Evolutionary conservation across 345 rosid genomes (phyloP), one percentile per base, ranked within the genome.

Genomic region (Arabis alpina): DNA sequence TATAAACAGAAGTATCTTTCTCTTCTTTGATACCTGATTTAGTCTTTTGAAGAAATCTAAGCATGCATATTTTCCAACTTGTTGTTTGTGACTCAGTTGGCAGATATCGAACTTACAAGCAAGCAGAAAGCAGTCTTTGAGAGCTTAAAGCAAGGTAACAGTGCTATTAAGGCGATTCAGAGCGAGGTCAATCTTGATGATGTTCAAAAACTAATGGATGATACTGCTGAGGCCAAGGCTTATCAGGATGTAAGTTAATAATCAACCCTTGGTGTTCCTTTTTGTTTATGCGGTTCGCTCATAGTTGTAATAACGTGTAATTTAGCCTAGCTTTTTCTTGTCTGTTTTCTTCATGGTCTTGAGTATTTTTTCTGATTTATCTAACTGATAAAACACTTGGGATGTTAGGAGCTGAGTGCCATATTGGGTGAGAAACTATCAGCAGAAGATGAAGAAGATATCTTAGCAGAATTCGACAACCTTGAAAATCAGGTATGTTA

Each of bases 101-200:
- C 96, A 73, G 98, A 94, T 82, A 88, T 94, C 37, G 99, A 94
- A 67, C 85, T 94, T 39, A 72, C 92, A 65, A 91, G 97, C 87
- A 94, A 94, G 84, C 99, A 91, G 70, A 91, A 83, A 61, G 96
- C 96, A 34, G 99, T 94, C 8, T 94, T 89, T 77, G 97, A 94
- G 70, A 89, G 97, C 72, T 80, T 93, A 69, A 91, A 89, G 81
- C 73, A 92, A 24, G 98, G 97, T 54, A 89, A 60, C 8, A 80
- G 77, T 70, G 96, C 96, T 10, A 86, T 94, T 39, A 94, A 89
- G 83, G 96, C 91, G 16, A 84, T 93, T 54, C 97, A 91, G 82
- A 84, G 92, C 40, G 97, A 90, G 82, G 80, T 93, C 76, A 87
- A 87, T 71, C 65, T 91, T 54, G 96, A 91, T 19, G 98, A 93